A percentile compares a stretch with the other conserved stretches of the same genome.
phyloP scores from a whole-genome alignment of 225 moss, liverwort and hornwort genomes.

The Physcomitrellopsis africana region DNA sequence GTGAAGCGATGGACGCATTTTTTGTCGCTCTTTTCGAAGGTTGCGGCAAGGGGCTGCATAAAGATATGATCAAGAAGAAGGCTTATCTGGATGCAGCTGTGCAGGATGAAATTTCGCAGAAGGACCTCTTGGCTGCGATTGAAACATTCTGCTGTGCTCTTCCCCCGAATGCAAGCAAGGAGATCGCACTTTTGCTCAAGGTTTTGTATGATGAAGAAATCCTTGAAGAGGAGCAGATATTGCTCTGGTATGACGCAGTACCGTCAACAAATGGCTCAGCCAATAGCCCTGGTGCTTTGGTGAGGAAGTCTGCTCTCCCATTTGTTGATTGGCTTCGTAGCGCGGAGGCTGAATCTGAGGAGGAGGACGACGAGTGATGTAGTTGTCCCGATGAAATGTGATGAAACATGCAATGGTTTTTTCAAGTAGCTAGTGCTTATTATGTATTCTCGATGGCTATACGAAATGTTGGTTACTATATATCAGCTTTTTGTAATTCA shows the following conservation, averaged over 20 bases:
- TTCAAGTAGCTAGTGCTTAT: too few species aligned
- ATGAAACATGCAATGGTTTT: too few species aligned
- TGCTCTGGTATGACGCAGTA: slow-evolving; percentile 73
- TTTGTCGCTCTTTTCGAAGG: slow-evolving; percentile 84
- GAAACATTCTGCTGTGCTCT: slow-evolving; percentile 60
- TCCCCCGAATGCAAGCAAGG: slow-evolving; percentile 79
- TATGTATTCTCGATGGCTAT: too few species aligned
- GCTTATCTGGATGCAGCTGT: slow-evolving; percentile 69
- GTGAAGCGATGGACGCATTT: slow-evolving; percentile 74
- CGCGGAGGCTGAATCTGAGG: slow-evolving; percentile 85
- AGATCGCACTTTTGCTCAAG: slow-evolving; percentile 89
- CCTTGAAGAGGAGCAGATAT: slow-evolving; percentile 91
- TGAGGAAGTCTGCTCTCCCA: slow-evolving; percentile 72
- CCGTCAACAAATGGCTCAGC: slow-evolving; percentile 32
- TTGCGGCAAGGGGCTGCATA: slow-evolving; percentile 82
- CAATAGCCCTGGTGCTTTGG: slow-evolving; percentile 39
- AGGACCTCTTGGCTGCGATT: slow-evolving; percentile 61
- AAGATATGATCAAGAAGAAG: slow-evolving; percentile 75
- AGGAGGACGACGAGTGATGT: slow-evolving; percentile 43
- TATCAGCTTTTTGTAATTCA: too few species aligned
- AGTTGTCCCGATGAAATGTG: not conserved
- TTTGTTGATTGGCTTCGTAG: slow-evolving; percentile 91
- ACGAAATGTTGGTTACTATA: too few species aligned
- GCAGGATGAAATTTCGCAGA: slow-evolving; percentile 66
- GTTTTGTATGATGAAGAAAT: slow-evolving; percentile 84